These are phyloP conservation scores for Porodaedalea pini DNA, from an alignment of 1,284 basidiomycete species.

Conservation along the genomic window DNA sequence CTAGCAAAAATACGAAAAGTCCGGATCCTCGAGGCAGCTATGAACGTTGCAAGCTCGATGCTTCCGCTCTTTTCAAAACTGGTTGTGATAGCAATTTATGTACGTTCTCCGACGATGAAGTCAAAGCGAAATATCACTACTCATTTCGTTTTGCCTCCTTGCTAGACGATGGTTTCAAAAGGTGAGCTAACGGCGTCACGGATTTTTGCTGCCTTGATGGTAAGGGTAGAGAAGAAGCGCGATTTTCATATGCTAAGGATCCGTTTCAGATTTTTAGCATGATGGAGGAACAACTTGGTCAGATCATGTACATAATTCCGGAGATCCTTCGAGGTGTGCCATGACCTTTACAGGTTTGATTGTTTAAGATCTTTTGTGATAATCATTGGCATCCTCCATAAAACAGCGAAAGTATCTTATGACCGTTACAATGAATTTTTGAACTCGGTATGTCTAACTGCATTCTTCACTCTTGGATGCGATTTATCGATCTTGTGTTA, in stretches of 20 bases:
- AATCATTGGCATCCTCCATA: neutral
- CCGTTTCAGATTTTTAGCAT: slow-evolving; percentile 8
- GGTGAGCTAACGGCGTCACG: slow-evolving; percentile 9
- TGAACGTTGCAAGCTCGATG: slow-evolving; percentile 9
- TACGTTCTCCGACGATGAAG: neutral
- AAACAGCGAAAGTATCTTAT: slow-evolving; percentile 9
- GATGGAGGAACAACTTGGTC: slow-evolving; percentile 5
- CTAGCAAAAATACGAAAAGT: neutral
- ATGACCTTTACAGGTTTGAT: neutral
- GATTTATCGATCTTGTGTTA: too few relatives aligned
- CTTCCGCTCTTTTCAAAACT: slow-evolving; percentile 13
- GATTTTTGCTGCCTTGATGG: slow-evolving; percentile 11
- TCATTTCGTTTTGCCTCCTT: neutral
- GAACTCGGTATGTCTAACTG: slow-evolving; percentile 8
- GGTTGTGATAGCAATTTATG: slow-evolving; percentile 6
- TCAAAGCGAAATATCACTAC: neutral
- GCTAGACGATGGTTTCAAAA: slow-evolving; percentile 12
- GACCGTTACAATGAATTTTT: slow-evolving; percentile 14
- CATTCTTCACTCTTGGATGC: neutral
- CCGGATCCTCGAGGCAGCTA: neutral
- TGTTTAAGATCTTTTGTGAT: neutral
- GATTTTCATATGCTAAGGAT: neutral
- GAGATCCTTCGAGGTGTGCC: neutral
- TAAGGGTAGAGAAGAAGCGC: neutral
- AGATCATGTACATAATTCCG: slow-evolving; percentile 10